Percentiles rank a stretch among this genome's conserved stretches.
phyloP scores from a whole-genome alignment of 129 eudicot species.

The Mikania micrantha region DNA sequence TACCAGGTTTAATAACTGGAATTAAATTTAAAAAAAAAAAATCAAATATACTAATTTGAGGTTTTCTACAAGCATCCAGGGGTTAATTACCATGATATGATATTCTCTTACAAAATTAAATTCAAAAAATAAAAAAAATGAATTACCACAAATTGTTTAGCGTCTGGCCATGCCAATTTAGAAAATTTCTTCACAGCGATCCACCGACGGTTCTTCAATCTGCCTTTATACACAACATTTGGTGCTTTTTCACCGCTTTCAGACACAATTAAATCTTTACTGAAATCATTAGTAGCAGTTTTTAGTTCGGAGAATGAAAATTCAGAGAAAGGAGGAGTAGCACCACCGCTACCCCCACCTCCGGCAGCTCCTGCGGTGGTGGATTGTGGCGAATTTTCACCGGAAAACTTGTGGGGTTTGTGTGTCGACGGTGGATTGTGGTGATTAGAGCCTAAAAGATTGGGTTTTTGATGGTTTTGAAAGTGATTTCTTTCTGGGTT shows the following conservation, averaged over 20 bases:
- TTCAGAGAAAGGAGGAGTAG: slow-evolving; percentile 38
- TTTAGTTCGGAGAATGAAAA: slow-evolving; percentile 45
- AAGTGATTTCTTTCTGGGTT: slow-evolving; percentile 40
- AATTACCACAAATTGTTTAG: slow-evolving; percentile 64
- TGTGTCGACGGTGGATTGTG: slow-evolving; percentile 20
- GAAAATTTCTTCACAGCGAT: slow-evolving; percentile 70
- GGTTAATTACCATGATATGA: neutral
- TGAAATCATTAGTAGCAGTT: slow-evolving; percentile 57
- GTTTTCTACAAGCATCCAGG: neutral
- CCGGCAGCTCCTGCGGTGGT: slow-evolving; percentile 23
- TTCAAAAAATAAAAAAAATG: neutral
- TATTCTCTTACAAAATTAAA: neutral
- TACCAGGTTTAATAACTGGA: neutral
- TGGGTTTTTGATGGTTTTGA: slow-evolving; percentile 16
- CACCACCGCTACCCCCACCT: slow-evolving; percentile 7
- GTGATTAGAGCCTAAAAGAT: slow-evolving; percentile 16
- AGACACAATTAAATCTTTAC: slow-evolving; percentile 45
- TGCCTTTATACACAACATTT: slow-evolving; percentile 61
- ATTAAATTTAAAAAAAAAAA: neutral
- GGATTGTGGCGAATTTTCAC: slow-evolving; percentile 9
- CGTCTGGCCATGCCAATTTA: slow-evolving; percentile 71
- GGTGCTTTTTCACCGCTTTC: slow-evolving; percentile 74
- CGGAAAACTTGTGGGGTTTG: slow-evolving; percentile 32
- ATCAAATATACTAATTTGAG: neutral
- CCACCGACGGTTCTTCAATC: slow-evolving; percentile 50